phyloP scores from a whole-genome alignment of 768 basidiomycete species.

The Amyloporia xantha region DNA sequence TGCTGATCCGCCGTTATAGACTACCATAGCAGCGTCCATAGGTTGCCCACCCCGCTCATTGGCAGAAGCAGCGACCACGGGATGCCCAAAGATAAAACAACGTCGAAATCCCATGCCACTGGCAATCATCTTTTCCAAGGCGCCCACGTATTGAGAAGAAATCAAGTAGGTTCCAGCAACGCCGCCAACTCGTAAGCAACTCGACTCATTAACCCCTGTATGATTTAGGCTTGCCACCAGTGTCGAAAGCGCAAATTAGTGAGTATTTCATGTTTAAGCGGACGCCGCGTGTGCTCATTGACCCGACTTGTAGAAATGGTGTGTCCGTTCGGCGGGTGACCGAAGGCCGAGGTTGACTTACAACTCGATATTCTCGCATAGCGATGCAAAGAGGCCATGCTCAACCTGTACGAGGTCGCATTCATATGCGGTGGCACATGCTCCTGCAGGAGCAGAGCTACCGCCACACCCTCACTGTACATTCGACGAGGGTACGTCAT shows the following conservation, averaged over 20 bases:
- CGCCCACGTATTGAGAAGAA: conserved; percentile 22
- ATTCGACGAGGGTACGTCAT: conserved; percentile 55
- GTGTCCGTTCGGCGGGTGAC: conserved; percentile 8
- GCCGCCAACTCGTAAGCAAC: background rate
- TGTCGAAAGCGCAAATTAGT: conserved; percentile 66
- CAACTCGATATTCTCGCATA: conserved; percentile 20
- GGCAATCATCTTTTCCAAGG: conserved; percentile 6
- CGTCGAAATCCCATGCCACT: conserved; percentile 1
- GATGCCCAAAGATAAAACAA: conserved; percentile 15
- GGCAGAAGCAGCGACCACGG: too few species aligned
- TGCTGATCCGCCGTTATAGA: too few species aligned
- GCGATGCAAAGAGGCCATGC: conserved; percentile 72
- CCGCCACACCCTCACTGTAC: conserved; percentile 63
- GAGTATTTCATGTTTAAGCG: conserved; percentile 8
- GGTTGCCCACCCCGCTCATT: too few species aligned
- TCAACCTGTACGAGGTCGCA: conserved; percentile 74
- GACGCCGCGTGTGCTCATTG: too few species aligned
- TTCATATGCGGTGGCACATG: conserved; percentile 58
- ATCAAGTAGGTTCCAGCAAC: conserved; percentile 22
- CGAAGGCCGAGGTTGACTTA: conserved; percentile 17
- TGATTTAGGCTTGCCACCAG: conserved; percentile 37
- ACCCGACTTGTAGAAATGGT: conserved; percentile 46
- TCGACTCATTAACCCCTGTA: background rate
- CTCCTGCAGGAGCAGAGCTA: conserved; percentile 46
- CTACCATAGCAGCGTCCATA: too few species aligned